Evolutionary conservation across 2,329 filamentous ascomycete species (phyloP), one percentile per base, ranked within the genome.

Genomic region (Pezicula carpinea): DNA sequence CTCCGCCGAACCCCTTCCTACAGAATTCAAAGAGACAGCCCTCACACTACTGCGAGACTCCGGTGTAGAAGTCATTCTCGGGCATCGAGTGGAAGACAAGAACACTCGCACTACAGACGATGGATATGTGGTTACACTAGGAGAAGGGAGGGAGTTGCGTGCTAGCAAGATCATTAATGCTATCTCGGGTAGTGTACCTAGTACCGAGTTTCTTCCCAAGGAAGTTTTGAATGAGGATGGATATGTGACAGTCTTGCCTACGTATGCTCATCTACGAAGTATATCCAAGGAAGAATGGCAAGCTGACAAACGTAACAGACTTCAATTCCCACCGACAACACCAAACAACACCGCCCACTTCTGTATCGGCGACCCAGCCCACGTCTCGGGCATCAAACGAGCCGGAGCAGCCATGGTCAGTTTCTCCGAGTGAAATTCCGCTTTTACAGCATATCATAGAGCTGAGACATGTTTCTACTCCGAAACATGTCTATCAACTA

Each of bases 381-480:
- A 72, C 41, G 89, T 86, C 85, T 77, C 82, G 0, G 86, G 85
- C 38, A 89, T 91, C 68, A 89, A 89, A 71, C 83, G 87, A 40
- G 87, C 83, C 57, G 85, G 86, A 18, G 78, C 74, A n/a, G 86
- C 87, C 29, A 87, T 89, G 76, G n/a, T n/a, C n/a, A n/a, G n/a
- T n/a, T n/a, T n/a, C n/a, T n/a, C n/a, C n/a, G n/a, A n/a, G n/a
- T n/a, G n/a, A n/a, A n/a, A n/a, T n/a, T n/a, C n/a, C n/a, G n/a
- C n/a, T n/a, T n/a, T n/a, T n/a, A n/a, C n/a, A n/a, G n/a, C n/a
- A n/a, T n/a, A n/a, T n/a, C n/a, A n/a, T n/a, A n/a, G n/a, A n/a
- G n/a, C n/a, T n/a, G n/a, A n/a, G n/a, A n/a, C n/a, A n/a, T n/a
- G n/a, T n/a, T n/a, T n/a, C n/a, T n/a, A n/a, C n/a, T n/a, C n/a